phyloP scores from a whole-genome alignment of 2,329 filamentous ascomycete genomes.

The Calonectria hongkongensis region DNA sequence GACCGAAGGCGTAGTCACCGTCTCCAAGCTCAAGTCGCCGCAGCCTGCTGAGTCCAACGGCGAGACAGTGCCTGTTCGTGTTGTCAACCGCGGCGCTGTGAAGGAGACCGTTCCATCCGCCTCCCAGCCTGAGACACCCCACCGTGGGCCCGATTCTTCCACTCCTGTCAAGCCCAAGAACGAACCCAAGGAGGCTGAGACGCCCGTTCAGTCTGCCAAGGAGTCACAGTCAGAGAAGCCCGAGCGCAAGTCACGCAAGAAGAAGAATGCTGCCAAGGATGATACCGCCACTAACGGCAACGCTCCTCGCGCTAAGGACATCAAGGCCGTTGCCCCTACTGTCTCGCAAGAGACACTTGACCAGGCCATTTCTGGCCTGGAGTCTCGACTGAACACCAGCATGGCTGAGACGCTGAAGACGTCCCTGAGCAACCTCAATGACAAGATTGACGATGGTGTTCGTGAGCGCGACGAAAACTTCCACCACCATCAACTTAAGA shows the following conservation, averaged over 20 bases:
- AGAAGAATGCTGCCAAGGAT: slow-evolving; percentile 73
- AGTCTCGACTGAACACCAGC: slow-evolving; percentile 69
- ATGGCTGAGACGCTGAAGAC: slow-evolving; percentile 72
- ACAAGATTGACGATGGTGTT: slow-evolving; percentile 80
- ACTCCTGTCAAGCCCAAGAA: slow-evolving; percentile 63
- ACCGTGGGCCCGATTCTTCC: slow-evolving; percentile 57
- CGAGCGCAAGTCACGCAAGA: slow-evolving; percentile 79
- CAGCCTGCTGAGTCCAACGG: slow-evolving; percentile 67
- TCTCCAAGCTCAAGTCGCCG: slow-evolving; percentile 79
- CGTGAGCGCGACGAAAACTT: slow-evolving; percentile 71
- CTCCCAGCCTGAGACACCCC: slow-evolving; percentile 53
- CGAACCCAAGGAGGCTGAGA: slow-evolving; percentile 70
- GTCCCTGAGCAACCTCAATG: slow-evolving; percentile 76
- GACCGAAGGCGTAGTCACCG: slow-evolving; percentile 82
- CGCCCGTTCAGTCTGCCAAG: slow-evolving; percentile 61
- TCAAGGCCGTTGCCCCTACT: slow-evolving; percentile 57
- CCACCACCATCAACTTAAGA: slow-evolving; percentile 70
- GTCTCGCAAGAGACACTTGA: slow-evolving; percentile 70
- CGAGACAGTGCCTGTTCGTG: slow-evolving; percentile 58
- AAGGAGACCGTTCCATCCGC: slow-evolving; percentile 60
- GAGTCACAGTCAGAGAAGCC: slow-evolving; percentile 71
- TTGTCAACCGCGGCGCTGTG: slow-evolving; percentile 58
- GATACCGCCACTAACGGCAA: slow-evolving; percentile 69
- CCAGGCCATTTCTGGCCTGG: slow-evolving; percentile 72
- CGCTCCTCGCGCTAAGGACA: slow-evolving; percentile 59